Evolutionary conservation across 2,329 filamentous ascomycete species (phyloP).

Genomic region (Acephala macrosclerotiorum): DNA sequence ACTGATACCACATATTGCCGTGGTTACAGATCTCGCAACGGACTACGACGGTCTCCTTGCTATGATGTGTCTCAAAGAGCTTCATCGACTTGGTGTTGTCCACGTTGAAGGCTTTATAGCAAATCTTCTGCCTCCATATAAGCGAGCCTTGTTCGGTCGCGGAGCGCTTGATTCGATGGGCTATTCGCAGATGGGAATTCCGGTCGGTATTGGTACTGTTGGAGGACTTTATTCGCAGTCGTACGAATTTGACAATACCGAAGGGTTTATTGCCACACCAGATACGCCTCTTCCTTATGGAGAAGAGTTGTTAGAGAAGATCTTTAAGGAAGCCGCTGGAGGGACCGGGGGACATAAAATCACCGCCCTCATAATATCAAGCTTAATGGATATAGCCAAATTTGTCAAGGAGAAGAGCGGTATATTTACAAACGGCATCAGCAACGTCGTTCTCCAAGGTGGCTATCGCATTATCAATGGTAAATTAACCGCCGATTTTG

Average conservation of each 20-base stretch:
- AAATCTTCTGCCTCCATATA: constrained; percentile 36
- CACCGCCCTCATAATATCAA: constrained; percentile 39
- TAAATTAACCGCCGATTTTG: constrained; percentile 17
- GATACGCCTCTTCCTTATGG: constrained; percentile 22
- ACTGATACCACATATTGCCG: constrained; percentile 30
- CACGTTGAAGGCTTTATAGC: constrained; percentile 38
- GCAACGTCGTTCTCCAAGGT: constrained; percentile 37
- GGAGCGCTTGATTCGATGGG: constrained; percentile 36
- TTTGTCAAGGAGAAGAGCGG: constrained; percentile 28
- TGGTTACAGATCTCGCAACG: constrained; percentile 41
- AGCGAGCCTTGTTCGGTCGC: constrained; percentile 36
- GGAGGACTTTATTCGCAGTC: constrained; percentile 23
- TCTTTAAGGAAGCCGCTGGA: constrained; percentile 29
- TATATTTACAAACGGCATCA: constrained; percentile 25
- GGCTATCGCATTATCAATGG: constrained; percentile 30
- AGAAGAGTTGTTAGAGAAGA: constrained; percentile 23
- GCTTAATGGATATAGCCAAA: constrained; percentile 35
- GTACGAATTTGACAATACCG: constrained; percentile 35
- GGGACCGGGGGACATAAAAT: constrained; percentile 32
- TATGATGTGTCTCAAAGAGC: constrained; percentile 40
- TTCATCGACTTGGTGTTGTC: constrained; percentile 37
- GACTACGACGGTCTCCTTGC: constrained; percentile 42
- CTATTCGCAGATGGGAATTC: constrained; percentile 34
- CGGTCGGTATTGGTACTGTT: constrained; percentile 30
- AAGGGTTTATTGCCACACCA: constrained; percentile 32